A percentile compares a stretch with the other conserved stretches of the same genome.
Evolutionary conservation across 2,329 filamentous ascomycete species (phyloP).

Genomic region (Hymenoscyphus infarciens): DNA sequence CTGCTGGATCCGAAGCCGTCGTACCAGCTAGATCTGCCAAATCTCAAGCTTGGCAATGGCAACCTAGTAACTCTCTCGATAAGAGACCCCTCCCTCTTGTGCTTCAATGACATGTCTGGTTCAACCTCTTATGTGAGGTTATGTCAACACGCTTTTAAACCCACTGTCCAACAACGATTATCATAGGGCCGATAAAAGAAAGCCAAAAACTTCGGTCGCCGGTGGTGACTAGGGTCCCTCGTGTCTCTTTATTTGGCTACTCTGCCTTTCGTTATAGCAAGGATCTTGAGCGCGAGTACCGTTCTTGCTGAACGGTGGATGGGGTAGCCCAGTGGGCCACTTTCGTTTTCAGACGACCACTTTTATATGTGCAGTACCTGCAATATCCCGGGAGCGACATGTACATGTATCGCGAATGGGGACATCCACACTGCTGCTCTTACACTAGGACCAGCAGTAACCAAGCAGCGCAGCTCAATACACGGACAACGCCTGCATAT

Average conservation of each 20-base stretch:
- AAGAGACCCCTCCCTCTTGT: conserved; percentile 6
- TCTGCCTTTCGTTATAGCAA: not conserved
- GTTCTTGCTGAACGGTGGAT: not conserved
- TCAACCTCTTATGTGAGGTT: conserved; percentile 23
- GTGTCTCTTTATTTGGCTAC: conserved; percentile 6
- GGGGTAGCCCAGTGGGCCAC: not conserved
- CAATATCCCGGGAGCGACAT: conserved; percentile 11
- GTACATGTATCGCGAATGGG: conserved; percentile 8
- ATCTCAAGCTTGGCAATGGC: not conserved
- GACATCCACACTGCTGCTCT: not conserved
- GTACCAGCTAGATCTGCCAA: conserved; percentile 5
- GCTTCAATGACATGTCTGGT: conserved; percentile 4
- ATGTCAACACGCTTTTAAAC: conserved; percentile 14
- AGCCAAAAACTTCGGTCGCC: not conserved
- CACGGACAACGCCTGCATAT: conserved; percentile 3
- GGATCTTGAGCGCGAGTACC: not conserved
- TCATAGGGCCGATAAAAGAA: conserved; percentile 18
- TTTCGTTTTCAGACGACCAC: not conserved
- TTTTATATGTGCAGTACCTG: conserved; percentile 10
- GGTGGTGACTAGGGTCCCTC: conserved; percentile 7
- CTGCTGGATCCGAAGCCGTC: conserved; percentile 6
- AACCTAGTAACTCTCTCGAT: conserved; percentile 4
- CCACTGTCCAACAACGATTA: not conserved
- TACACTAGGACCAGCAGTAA: not conserved
- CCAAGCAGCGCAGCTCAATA: not conserved